A percentile compares a stretch with the other conserved stretches of the same genome.
Evolutionary conservation across 139 green algal species (phyloP).

Genomic region (Chlorella sp.): DNA sequence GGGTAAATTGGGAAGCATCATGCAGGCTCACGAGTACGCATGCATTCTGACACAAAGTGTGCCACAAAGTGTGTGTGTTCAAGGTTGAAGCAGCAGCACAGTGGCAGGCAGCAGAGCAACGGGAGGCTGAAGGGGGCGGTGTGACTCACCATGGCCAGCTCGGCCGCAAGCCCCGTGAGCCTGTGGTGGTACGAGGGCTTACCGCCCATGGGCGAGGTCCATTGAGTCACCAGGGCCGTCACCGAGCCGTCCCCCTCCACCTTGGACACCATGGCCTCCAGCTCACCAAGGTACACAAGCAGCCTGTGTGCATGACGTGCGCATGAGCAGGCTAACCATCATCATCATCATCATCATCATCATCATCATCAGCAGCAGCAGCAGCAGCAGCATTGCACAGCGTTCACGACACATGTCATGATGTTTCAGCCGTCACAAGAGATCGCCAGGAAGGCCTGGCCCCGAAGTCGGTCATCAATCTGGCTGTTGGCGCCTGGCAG

Average conservation of each 20-base stretch:
- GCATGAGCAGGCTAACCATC: too few species aligned
- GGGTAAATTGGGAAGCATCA: neutral
- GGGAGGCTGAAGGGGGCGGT: neutral
- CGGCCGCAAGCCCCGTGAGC: neutral
- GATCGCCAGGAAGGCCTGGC: too few species aligned
- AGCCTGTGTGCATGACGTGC: neutral
- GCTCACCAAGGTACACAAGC: neutral
- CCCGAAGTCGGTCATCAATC: too few species aligned
- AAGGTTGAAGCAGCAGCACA: too few species aligned
- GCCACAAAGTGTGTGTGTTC: too few species aligned
- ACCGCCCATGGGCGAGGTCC: neutral
- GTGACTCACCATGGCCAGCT: neutral
- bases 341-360: too few species aligned
- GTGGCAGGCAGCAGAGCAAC: neutral
- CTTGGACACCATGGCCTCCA: neutral
- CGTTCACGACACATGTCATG: too few species aligned
- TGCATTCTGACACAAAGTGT: neutral
- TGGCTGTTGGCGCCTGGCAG: too few species aligned
- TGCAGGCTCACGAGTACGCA: neutral
- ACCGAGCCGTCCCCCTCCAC: neutral
- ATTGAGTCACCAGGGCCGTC: neutral
- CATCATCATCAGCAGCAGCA: too few species aligned
- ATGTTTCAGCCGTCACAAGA: too few species aligned
- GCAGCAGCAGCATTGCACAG: too few species aligned
- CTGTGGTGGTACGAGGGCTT: neutral